A percentile compares a stretch with the other conserved stretches of the same genome.
Evolutionary conservation across 768 basidiomycete genomes (phyloP).

Genomic region (Mrakia gelida): DNA sequence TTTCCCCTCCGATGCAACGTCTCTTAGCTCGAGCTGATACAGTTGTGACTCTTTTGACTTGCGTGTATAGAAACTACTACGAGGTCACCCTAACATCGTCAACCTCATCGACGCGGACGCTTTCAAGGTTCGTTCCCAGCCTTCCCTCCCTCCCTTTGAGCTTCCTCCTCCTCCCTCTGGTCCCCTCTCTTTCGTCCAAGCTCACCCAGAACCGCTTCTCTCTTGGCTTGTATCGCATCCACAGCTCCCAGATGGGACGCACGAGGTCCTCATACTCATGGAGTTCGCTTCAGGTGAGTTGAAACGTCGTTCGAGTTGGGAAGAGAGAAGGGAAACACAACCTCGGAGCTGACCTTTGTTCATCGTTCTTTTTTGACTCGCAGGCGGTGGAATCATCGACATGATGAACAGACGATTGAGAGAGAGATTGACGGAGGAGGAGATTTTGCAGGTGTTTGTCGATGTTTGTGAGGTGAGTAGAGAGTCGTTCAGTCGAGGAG

Average conservation of each 20-base stretch:
- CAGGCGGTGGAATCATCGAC: constrained; percentile 97
- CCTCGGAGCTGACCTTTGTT: background rate
- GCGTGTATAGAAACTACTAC: constrained; percentile 66
- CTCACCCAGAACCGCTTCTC: background rate
- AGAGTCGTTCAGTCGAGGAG: background rate
- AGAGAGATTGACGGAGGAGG: constrained; percentile 88
- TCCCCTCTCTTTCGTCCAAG: no score
- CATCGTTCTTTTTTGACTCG: background rate
- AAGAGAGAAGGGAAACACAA: no score
- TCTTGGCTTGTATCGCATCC: constrained; percentile 45
- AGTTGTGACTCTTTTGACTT: background rate
- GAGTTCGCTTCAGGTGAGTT: constrained; percentile 86
- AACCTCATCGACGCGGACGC: constrained; percentile 79
- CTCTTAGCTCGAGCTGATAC: background rate
- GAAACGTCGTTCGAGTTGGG: no score
- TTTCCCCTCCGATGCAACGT: background rate
- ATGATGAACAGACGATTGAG: constrained; percentile 97
- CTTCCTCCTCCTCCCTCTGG: background rate
- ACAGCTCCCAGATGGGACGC: constrained; percentile 71
- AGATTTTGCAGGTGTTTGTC: constrained; percentile 95
- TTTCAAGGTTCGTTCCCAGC: constrained; percentile 18
- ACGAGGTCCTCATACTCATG: constrained; percentile 98
- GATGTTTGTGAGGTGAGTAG: constrained; percentile 74
- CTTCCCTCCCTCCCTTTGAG: background rate
- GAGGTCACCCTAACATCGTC: constrained; percentile 91